Base-by-base conservation (phyloP, 129 eudicot species). In the Artemisia argyi region DNA sequence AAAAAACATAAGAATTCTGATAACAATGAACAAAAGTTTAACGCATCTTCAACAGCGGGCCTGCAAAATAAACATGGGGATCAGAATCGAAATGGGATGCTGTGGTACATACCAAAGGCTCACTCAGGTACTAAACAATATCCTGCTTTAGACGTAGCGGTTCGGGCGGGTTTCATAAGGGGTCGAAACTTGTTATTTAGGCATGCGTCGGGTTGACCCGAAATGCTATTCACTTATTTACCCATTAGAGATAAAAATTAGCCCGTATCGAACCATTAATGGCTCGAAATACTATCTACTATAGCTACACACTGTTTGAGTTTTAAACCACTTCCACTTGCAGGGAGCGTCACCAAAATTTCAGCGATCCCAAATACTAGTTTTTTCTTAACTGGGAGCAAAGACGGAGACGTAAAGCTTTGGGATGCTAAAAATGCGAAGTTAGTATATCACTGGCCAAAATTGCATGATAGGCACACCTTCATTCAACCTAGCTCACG, bases 331-430 rank as follows among this genome's bases (percentile, higher is more conserved):
- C 18, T 49, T 72, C 35, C 2, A 52, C 5, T 17, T 84, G 75
- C 74, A 95, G 99, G 92, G 87, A 86, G 96, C 51, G 83, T 95
- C 64, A 90, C 97, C 68, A 91, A 80, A 75, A 88, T 95, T 79
- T 26, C 94, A 18, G 90, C 95, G 4, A 88, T 95, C 30, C 99
- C 99, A 76, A 81, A 90, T 74, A 83, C 99, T 44, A 90, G 89
- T 66, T 80, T 88, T 32, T 95, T 95, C 91, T 83, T 95, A 81
- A 90, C 94, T 13, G 99, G 99, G 71, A 88, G 99, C 81, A 95
- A 90, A 87, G 99, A 95, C 69, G 99, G 99, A 61, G 99, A 95
- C 67, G 97, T 95, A 28, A 95, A 95, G 80, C 91, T 95, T 50
- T 95, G 99, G 99, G 99, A 95, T 81, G 99, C 99, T 13, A 95